Base-by-base conservation (phyloP, 2,329 filamentous ascomycete species). In the Cytospora leucostoma region DNA sequence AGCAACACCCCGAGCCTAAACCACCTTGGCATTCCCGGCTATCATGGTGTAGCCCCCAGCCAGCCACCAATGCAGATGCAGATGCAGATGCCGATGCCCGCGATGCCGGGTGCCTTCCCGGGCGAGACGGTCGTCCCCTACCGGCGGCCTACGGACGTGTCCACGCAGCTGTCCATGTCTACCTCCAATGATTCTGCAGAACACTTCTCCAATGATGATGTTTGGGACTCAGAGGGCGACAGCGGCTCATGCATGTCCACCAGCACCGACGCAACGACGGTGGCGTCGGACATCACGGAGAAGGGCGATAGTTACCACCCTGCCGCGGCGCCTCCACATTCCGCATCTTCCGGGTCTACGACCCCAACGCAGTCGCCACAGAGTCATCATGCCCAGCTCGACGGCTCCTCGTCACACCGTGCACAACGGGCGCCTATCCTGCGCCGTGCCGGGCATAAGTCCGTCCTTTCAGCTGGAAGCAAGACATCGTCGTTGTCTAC, bases 261-360 rank as follows among this genome's bases (percentile, higher is more conserved):
- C 13, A 66, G 65, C 57, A 66, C 65, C 1, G 40, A 44, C n/a
- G 65, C 65, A 5, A 66, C 65, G 5, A 66, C 63, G 38, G 63
- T 64, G 17, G 65, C 69, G 37, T 68, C 67, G 2, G 64, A 69
- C 38, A 64, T 62, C 5, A 52, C 51, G 7, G 56, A 65, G 21
- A 59, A 67, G 6, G 65, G 68, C 35, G 64, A 63, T n/a, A 40
- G 47, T 1, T 59, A 62, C 35, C 27, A 27, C 27, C 27, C 27
- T 27, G 34, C 38, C 47, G 52, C 49, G 47, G 56, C 61, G 10
- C 61, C 57, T 1, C 50, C 53, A 1, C 57, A 55, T 4, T 8
- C 47, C 2, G n/a, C 49, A 4, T 56, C 56, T 2, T 60, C 64
- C 21, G 44, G 56, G 12, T 49, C 64, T 13, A 52, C 57, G 15